Evolutionary conservation across 345 rosid species (phyloP), one percentile per base, ranked within the genome.

Genomic region (Heritiera fomes): DNA sequence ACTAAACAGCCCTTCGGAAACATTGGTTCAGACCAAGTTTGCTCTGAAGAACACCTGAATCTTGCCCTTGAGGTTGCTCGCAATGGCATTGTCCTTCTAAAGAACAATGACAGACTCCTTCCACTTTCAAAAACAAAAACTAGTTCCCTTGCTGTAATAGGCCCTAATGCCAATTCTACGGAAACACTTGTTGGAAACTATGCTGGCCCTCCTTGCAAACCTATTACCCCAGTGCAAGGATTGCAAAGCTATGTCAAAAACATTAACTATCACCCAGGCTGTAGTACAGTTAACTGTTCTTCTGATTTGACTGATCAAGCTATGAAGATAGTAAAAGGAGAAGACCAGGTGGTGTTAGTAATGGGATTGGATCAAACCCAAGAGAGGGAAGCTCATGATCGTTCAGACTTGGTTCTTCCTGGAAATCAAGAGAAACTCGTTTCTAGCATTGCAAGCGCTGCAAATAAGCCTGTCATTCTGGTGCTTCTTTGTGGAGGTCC

Each of bases 311-410:
- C 90, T 11, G 88, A 87, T 47, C 76, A 86, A 75, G 93, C 91
- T 0, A 87, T 91, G 76, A 77, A 83, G 13, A 68, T 90, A 3
- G 92, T 94, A 0, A 84, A 82, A 78, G 75, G 65, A 12, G 97
- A 83, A n/a, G 98, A 94, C 50, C 84, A 78, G 45, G 97, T 94
- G 68, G 90, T 96, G 38, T 66, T 96, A 83, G 73, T 96, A 7
- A 92, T 96, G 97, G 99, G 99, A 80, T 80, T 95, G 84, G 97
- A 94, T 81, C 88, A 85, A 81, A 90, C 92, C 59, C 94, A 92
- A 78, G 99, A 95, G 82, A 86, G 79, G 77, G 98, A 94, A 85
- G 91, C 80, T 10, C 79, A 83, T 65, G 99, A 95, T 82, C 97
- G 98, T 1, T 77, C 79, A 14, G 86, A 90, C 72, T 80, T 93